Evolutionary conservation across 192 early-diverging fungal species (phyloP).

Genomic region (Gamsiella multidivaricata): DNA sequence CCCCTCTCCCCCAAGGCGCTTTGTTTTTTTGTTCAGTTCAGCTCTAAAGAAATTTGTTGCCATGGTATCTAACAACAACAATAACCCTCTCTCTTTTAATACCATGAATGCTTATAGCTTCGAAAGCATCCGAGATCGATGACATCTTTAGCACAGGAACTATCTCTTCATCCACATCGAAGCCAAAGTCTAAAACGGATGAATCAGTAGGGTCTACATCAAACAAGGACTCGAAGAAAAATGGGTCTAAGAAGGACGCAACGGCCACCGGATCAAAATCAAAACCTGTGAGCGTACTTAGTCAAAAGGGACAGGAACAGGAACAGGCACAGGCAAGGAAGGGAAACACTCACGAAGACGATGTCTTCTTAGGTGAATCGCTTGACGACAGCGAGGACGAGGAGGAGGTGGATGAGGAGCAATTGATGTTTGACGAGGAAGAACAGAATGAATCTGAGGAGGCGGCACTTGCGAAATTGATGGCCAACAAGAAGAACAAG

Average conservation of each 20-base stretch:
- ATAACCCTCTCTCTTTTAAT: not conserved
- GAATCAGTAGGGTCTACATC: not conserved
- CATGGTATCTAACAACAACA: not conserved
- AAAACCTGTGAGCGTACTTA: too few species aligned
- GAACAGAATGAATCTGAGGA: constrained; percentile 50
- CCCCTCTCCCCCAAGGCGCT: not conserved
- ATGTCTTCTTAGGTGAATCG: constrained; percentile 10
- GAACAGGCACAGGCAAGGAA: not conserved
- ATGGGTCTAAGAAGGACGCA: not conserved
- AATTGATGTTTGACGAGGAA: constrained; percentile 44
- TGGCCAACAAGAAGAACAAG: constrained; percentile 38
- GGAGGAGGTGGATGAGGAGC: constrained; percentile 17
- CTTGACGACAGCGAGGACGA: constrained; percentile 24
- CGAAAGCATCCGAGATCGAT: constrained; percentile 46
- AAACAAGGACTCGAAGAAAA: not conserved
- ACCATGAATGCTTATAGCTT: too few species aligned
- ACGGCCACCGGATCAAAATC: not conserved
- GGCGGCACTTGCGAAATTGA: constrained; percentile 31
- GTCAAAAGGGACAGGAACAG: constrained; percentile 2
- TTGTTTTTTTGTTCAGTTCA: not conserved
- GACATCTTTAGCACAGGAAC: constrained; percentile 49
- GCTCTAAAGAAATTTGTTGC: not conserved
- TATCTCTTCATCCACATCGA: constrained; percentile 10
- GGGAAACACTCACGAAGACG: not conserved
- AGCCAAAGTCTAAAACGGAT: not conserved